Conservation (phyloP, 371 early-diverging fungal species). For the Dinochytrium kinnereticum region DNA sequence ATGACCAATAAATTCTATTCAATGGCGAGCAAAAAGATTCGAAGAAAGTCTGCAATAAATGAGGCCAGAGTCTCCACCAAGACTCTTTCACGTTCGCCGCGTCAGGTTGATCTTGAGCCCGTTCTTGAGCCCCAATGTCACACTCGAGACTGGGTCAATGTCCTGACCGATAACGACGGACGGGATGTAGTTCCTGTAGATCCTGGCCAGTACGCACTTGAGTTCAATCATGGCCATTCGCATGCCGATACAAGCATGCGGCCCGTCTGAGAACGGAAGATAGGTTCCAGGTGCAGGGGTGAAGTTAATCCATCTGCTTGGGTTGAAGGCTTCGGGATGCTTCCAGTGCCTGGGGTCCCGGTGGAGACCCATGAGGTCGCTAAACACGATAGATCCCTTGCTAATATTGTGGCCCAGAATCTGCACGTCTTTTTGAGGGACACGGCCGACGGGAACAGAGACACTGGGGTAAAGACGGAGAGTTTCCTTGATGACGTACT, state of each 20-base stretch:
- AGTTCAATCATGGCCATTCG: constrained; percentile 22
- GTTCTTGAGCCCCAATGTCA: constrained; percentile 34
- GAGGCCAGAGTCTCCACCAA: not conserved
- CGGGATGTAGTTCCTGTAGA: not conserved
- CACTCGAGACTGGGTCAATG: not conserved
- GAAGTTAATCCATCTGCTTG: constrained; percentile 43
- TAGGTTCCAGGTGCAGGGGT: constrained; percentile 28
- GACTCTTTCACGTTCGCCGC: not conserved
- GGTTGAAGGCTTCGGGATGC: constrained; percentile 44
- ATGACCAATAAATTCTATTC: not conserved
- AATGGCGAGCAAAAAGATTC: not conserved
- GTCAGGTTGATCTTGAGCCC: constrained; percentile 19
- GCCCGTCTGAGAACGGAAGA: constrained; percentile 51
- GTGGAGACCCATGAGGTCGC: constrained; percentile 35
- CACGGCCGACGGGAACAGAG: not conserved
- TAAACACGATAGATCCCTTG: constrained; percentile 33
- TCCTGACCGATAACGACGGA: constrained; percentile 25
- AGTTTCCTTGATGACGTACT: constrained; percentile 50
- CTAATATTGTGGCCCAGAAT: constrained; percentile 29
- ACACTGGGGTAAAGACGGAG: constrained; percentile 43
- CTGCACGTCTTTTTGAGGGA: not conserved
- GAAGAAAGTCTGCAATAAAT: not conserved
- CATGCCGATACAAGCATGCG: constrained; percentile 46
- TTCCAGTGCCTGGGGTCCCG: constrained; percentile 36
- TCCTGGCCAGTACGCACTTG: not conserved